Evolutionary conservation across 1,139 yeast genomes (phyloP), one percentile per base, ranked within the genome.

Genomic region (Pichia sp.): DNA sequence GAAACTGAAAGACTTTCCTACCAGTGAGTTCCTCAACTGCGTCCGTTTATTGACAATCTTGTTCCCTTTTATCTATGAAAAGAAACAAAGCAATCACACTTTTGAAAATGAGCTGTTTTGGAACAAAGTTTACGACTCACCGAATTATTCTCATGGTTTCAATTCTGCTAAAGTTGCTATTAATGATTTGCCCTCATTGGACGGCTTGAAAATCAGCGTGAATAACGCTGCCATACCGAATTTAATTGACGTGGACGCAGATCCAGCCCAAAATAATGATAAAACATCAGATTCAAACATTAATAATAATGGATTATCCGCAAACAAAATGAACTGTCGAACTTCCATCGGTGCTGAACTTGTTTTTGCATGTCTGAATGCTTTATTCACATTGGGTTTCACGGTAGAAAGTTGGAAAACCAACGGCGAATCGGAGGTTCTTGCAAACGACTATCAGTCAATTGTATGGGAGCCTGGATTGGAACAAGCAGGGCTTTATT

Each of bases 381-480:
- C 85, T 40, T 62, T 85, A 34, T 85, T 84, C 58, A 70, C 73
- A 42, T 68, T 72, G 33, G 81, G 78, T 0, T 85, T 84, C 56
- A 79, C 94, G 0, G 59, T 79, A 11, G 64, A 73, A 3, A 27
- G 32, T 4, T 5, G 36, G 16, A 52, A 38, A 53, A 10, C 44
- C 39, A 40, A 35, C 2, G n/a, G 28, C 4, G 34, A 37, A 1
- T 40, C 42, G 40, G 36, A 40, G 31, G 16, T 40, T 4, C 31
- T 34, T 36, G 49, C 43, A 5, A 49, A 53, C 43, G 53, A 56
- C 50, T 60, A 66, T 45, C 45, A 64, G 36, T 64, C 68, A 49
- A 54, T 57, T 53, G 54, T 81, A 3, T 85, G 95, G 95, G 94
- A 85, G 55, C 78, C 85, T 0, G 95, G 95, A 2, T 71, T 86